Conservation (phyloP, 2,329 filamentous ascomycete genomes). For the Fusarium albidum region DNA sequence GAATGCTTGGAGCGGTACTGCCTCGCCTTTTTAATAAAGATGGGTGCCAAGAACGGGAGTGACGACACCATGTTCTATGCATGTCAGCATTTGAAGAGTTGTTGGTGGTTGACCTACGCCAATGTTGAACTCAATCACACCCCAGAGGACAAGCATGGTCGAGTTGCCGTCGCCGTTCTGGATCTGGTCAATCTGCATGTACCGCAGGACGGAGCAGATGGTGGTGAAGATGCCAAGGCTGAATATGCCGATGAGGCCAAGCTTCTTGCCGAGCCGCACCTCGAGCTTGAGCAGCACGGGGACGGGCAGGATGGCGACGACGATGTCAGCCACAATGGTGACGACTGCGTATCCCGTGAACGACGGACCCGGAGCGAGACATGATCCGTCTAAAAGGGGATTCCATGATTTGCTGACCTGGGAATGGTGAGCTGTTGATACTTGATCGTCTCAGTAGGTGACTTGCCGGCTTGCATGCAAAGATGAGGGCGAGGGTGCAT, state of each 20-base stretch:
- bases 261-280: slow-evolving; percentile 56
- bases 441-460: no score
- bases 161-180: slow-evolving; percentile 61
- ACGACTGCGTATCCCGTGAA: slow-evolving; percentile 62
- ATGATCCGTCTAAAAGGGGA: slow-evolving; percentile 49
- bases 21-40: slow-evolving; percentile 53
- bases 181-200: slow-evolving; percentile 59
- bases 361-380: slow-evolving; percentile 55
- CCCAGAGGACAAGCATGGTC: slow-evolving; percentile 65
- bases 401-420: slow-evolving; percentile 57
- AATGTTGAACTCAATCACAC: slow-evolving; percentile 65
- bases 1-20: slow-evolving; percentile 52
- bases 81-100: no score
- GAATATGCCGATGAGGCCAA: slow-evolving; percentile 61
- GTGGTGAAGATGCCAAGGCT: slow-evolving; percentile 63
- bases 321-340: slow-evolving; percentile 59
- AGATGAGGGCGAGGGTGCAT: slow-evolving; percentile 57
- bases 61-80: slow-evolving; percentile 56
- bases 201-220: slow-evolving; percentile 60
- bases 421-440: no score
- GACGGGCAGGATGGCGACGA: slow-evolving; percentile 59
- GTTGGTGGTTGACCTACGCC: slow-evolving; percentile 60
- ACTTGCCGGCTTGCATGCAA: slow-evolving; percentile 58
- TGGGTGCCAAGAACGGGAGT: slow-evolving; percentile 54
- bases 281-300: slow-evolving; percentile 59